Conservation (phyloP, 2,329 filamentous ascomycete species). For the Fusarium sp. region DNA sequence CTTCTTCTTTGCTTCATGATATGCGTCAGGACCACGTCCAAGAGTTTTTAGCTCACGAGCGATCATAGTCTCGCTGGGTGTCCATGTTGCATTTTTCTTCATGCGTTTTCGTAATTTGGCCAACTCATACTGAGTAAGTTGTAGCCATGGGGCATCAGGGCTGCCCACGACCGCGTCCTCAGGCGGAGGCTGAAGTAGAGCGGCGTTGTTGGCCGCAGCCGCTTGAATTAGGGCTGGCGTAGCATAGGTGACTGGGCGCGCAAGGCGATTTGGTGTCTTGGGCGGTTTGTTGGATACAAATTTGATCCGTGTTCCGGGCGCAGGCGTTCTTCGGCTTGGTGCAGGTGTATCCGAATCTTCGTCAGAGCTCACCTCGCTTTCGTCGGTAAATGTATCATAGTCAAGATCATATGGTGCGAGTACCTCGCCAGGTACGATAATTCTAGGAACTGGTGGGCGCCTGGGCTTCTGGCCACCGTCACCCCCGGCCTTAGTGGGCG, state of each 20-base stretch:
- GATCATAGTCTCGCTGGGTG: constrained; percentile 87
- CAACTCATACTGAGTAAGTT: constrained; percentile 72
- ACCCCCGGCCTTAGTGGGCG: constrained; percentile 56
- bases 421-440: constrained; percentile 74
- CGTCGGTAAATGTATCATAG: constrained; percentile 67
- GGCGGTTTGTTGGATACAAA: constrained; percentile 56
- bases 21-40: constrained; percentile 73
- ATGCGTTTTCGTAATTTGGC: constrained; percentile 81
- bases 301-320: constrained; percentile 60
- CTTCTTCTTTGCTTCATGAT: constrained; percentile 69
- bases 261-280: constrained; percentile 58
- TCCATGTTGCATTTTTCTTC: constrained; percentile 93
- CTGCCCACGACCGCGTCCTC: constrained; percentile 69
- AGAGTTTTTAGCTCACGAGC: constrained; percentile 78
- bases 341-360: constrained; percentile 59
- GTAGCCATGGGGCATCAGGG: constrained; percentile 72
- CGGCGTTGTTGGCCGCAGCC: constrained; percentile 54
- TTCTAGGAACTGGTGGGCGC: constrained; percentile 63
- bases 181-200: constrained; percentile 66
- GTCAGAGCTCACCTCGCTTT: constrained; percentile 64
- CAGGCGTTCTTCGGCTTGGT: constrained; percentile 51
- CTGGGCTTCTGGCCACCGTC: constrained; percentile 59
- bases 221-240: constrained; percentile 52
- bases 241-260: constrained; percentile 50
- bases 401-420: constrained; percentile 73